Percentiles rank a stretch among this genome's conserved stretches.
Evolutionary conservation across 2,329 filamentous ascomycete species (phyloP).

Genomic region (Aspergillus awamori): DNA sequence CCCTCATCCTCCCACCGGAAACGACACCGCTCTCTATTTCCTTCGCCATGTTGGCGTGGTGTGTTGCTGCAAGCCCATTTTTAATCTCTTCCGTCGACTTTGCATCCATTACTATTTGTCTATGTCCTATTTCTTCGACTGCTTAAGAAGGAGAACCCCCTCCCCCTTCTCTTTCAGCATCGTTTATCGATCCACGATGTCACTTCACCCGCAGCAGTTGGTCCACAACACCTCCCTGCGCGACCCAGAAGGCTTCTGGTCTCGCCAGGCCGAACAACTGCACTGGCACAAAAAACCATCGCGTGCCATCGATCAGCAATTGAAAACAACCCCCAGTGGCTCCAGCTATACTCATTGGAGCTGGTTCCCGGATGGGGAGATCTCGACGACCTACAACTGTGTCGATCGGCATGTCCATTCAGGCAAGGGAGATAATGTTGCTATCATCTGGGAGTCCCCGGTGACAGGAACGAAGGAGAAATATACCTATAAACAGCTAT

Average conservation of each 20-base stretch:
- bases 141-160: background rate
- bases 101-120: background rate
- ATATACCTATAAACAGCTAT: slow-evolving; percentile 73
- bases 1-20: slow-evolving; percentile 3
- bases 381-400: slow-evolving; percentile 91
- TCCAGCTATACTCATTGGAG: slow-evolving; percentile 75
- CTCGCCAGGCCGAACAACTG: slow-evolving; percentile 70
- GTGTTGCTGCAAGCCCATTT: background rate
- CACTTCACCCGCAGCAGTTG: slow-evolving; percentile 50
- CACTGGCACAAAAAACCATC: slow-evolving; percentile 79
- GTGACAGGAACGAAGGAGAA: slow-evolving; percentile 73
- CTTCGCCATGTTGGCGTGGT: background rate
- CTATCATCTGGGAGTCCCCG: slow-evolving; percentile 86
- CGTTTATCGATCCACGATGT: slow-evolving; percentile 19
- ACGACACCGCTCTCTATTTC: background rate
- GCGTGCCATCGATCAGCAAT: slow-evolving; percentile 60
- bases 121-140: background rate
- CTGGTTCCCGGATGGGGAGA: slow-evolving; percentile 88
- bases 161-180: background rate
- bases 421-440: slow-evolving; percentile 72
- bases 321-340: slow-evolving; percentile 64
- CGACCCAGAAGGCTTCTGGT: slow-evolving; percentile 76
- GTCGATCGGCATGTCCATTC: slow-evolving; percentile 83
- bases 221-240: slow-evolving; percentile 62
- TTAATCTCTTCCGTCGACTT: background rate